phyloP scores from a whole-genome alignment of 1,284 basidiomycete species.

The Cronartium quercuum region DNA sequence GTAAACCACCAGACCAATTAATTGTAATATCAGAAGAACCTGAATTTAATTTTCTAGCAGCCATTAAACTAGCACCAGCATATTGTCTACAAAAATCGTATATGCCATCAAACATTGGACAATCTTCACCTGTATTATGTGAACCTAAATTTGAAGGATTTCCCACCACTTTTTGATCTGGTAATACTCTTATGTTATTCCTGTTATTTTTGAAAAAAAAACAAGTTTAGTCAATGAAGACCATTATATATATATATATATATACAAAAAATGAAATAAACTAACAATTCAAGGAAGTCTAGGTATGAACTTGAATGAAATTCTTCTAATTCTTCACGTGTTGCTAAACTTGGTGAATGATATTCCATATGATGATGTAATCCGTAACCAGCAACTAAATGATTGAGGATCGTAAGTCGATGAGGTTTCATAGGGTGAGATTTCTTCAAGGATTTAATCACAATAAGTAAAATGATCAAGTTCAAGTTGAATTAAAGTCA shows the following conservation, averaged over 20 bases:
- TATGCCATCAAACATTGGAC: constrained; percentile 85
- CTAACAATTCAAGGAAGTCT: constrained; percentile 81
- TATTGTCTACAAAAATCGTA: constrained; percentile 90
- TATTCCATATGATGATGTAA: constrained; percentile 94
- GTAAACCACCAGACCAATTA: constrained; percentile 93
- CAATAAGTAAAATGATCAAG: constrained; percentile 43
- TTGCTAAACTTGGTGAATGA: constrained; percentile 80
- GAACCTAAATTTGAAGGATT: constrained; percentile 8
- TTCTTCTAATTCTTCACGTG: constrained; percentile 75
- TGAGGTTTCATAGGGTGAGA: constrained; percentile 98
- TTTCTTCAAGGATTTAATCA: constrained; percentile 63
- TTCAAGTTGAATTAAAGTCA: constrained; percentile 33
- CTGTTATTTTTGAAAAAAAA: too few species aligned
- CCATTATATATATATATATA: too few species aligned
- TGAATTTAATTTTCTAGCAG: constrained; percentile 72
- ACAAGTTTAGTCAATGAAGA: too few species aligned
- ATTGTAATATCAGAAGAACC: constrained; percentile 92
- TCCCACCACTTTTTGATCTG: not conserved
- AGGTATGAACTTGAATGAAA: constrained; percentile 93
- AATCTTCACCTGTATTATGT: constrained; percentile 81
- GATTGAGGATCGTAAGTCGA: constrained; percentile 85
- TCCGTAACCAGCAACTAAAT: constrained; percentile 91
- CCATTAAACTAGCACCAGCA: constrained; percentile 81
- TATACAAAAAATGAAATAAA: constrained; percentile 18
- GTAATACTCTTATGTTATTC: constrained; percentile 51